Base-by-base conservation (phyloP, 2,329 filamentous ascomycete genomes). In the Arthrobotrys sphaeroides region DNA sequence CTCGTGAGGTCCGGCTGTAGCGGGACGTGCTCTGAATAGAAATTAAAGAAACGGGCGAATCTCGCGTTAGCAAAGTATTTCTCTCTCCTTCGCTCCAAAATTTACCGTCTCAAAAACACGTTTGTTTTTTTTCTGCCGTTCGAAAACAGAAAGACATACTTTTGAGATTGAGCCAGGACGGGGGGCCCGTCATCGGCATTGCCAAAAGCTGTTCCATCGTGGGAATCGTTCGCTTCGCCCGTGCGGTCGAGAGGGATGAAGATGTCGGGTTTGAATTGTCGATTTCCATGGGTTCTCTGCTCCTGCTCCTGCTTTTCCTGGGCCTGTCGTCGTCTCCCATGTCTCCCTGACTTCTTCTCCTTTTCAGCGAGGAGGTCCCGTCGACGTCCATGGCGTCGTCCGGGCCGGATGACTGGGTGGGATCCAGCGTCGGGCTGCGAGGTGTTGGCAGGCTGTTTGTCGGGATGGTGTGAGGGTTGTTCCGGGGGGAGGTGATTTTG, bases 1-100 rank as follows among this genome's bases (percentile, higher is more conserved):
- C 85, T 83, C 77, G 83, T 83, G 45, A 82, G 81, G 78, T 85
- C 84, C 72, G 86, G 86, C 78, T 81, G 82, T 59, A 65, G 64
- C 9, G 72, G 72, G n/a, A 65, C 49, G 20, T 75, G 72, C 24
- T 69, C 72, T 75, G 57, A 24, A 22, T 2, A 43, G 33, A 42
- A 47, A 38, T 36, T 20, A 62, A 36, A 26, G 16, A 43, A 22
- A 55, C 10, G 3, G 7, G 9, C 18, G 18, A 13, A 31, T 47
- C 16, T 65, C 72, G 72, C 49, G 64, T 75, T 65, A 75, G 72
- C 42, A 59, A 68, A 68, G 33, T 13, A 42, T 38, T 55, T 55
- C 51, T 38, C n/a, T 38, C 16, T 20, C 13, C 16, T 22, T 16
- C 45, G 12, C 24, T 5, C 45, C 31, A 42, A 16, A 31, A 60